Base-by-base conservation (phyloP, 2,329 filamentous ascomycete species). In the Penicillium sp. region DNA sequence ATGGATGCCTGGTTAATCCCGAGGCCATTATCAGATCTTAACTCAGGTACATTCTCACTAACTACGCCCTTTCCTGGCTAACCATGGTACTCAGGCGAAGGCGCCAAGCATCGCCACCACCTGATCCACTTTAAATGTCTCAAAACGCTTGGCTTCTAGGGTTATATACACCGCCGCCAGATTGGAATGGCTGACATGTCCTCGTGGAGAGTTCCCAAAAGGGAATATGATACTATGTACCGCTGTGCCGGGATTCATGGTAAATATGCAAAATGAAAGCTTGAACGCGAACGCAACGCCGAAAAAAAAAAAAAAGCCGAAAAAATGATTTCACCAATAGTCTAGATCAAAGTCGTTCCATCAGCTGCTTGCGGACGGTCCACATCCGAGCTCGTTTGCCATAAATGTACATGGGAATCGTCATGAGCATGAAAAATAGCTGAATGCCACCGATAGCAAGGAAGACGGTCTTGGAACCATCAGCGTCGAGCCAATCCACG, bases 351-450 rank as follows among this genome's bases (percentile, higher is more conserved):
- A 84, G 88, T 67, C 85, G 89, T 81, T 95, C 91, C 88, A 96
- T 92, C 59, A 96, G 77, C 62, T 89, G 91, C 80, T 82, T 89
- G 58, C 89, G 79, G 10, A 92, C 90, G 1, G 92, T 97, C 93
- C 92, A 97, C 90, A 97, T 96, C 16, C 93, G 81, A 14, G 88
- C 86, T 52, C 92, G 79, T 80, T 97, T 97, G 16, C 93, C 93
- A 67, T 85, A 97, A 18, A 97, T 89, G 70, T 94, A 97, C 88
- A 97, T 91, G 0, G 93, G 93, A 51, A 97, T 87, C 1, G 91
- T 89, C 50, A 81, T 85, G 3, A 90, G 66, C 70, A 96, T 79
- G 51, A 88, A 83, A 11, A 85, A 83, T 32, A 97, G 73, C 73
- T 97, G 93, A 27, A 97, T 94, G 24, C 92, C 81, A 3, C 93